phyloP scores from a whole-genome alignment of 192 early-diverging fungal species.

The Backusella tarrabulga region DNA sequence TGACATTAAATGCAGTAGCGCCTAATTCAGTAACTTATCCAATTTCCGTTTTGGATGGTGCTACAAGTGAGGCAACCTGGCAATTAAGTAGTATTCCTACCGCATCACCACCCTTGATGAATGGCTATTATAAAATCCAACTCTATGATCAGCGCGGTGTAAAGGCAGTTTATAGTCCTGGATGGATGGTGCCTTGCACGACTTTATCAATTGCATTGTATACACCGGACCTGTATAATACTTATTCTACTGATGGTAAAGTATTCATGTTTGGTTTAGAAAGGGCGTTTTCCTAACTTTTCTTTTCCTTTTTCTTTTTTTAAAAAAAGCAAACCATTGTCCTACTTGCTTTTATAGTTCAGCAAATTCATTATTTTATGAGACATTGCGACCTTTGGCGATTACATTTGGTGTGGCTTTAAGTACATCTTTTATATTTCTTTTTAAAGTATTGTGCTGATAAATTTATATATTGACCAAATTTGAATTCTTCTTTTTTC shows the following conservation, averaged over 20 bases:
- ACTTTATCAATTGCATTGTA: conserved; percentile 34
- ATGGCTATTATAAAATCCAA: conserved; percentile 33
- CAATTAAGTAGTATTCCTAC: neutral
- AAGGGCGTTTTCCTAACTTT: conserved; percentile 4
- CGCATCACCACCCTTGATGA: conserved; percentile 23
- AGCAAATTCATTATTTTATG: neutral
- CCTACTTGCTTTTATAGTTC: conserved; percentile 34
- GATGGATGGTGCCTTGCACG: conserved; percentile 27
- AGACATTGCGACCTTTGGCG: conserved; percentile 15
- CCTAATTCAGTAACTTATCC: neutral
- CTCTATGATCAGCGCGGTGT: conserved; percentile 36
- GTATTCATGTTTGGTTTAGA: conserved; percentile 27
- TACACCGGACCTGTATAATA: conserved; percentile 23
- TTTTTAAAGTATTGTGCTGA: neutral
- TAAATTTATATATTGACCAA: neutral
- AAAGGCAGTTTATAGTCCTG: conserved; percentile 13
- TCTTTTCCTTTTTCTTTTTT: neutral
- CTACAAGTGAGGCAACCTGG: neutral
- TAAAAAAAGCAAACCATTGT: conserved; percentile 18
- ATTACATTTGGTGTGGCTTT: conserved; percentile 23
- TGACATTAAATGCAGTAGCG: conserved; percentile 9
- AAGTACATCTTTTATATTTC: conserved; percentile 23
- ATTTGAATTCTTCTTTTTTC: neutral
- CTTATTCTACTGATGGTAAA: neutral
- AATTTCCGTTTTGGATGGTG: neutral